phyloP scores from a whole-genome alignment of 129 eudicot genomes.

The Heracleum sosnowskyi region DNA sequence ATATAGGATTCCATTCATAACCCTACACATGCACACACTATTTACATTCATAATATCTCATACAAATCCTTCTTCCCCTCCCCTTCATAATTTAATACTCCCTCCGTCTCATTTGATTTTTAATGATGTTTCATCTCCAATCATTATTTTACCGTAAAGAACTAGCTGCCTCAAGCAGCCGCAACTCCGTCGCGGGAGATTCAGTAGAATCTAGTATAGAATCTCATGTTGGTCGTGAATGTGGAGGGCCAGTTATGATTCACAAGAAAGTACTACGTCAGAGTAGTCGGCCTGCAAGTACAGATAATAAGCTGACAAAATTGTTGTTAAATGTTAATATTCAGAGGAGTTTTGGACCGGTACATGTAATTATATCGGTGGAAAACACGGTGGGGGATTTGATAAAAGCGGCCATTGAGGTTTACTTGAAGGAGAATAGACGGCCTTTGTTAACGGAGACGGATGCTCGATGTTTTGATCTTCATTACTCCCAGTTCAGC shows the following conservation, averaged over 20 bases:
- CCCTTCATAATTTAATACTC: background rate
- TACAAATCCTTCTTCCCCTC: background rate
- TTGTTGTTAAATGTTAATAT: constrained; percentile 32
- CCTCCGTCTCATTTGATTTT: too few species aligned
- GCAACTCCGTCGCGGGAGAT: background rate
- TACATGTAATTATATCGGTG: constrained; percentile 34
- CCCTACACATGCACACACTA: background rate
- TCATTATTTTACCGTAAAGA: background rate
- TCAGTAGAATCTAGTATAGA: background rate
- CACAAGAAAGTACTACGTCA: background rate
- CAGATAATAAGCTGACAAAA: constrained; percentile 12
- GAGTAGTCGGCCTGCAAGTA: background rate
- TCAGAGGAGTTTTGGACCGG: constrained; percentile 33
- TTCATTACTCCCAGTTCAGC: constrained; percentile 43
- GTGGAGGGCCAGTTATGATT: background rate
- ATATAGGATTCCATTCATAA: background rate
- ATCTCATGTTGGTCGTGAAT: background rate
- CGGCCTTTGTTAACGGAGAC: constrained; percentile 30
- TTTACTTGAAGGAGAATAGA: constrained; percentile 32
- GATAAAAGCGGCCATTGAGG: constrained; percentile 30
- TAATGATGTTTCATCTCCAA: background rate
- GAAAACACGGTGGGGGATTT: constrained; percentile 32
- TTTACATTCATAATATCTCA: background rate
- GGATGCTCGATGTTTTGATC: constrained; percentile 25
- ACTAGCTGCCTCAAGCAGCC: background rate